These are phyloP conservation scores for Aspergillus sojae DNA, from an alignment of 2,329 filamentous ascomycete genomes.

Conservation along the genomic window DNA sequence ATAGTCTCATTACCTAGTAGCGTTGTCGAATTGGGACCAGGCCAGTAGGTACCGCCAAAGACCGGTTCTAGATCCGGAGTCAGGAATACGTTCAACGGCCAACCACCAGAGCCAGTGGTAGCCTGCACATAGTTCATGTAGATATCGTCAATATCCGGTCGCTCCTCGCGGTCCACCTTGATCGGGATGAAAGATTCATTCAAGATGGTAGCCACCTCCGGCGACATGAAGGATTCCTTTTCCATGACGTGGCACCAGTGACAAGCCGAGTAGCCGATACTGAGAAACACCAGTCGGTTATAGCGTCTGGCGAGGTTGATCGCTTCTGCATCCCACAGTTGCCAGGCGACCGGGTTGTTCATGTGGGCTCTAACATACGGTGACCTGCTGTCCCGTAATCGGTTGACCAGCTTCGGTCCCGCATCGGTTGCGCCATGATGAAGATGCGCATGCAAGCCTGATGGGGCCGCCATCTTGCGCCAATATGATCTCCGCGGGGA, in stretches of 20 bases:
- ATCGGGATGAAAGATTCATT: slow-evolving; percentile 89
- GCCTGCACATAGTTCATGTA: slow-evolving; percentile 99
- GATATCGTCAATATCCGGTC: slow-evolving; percentile 89
- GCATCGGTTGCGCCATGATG: slow-evolving; percentile 27
- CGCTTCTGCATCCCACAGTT: slow-evolving; percentile 78
- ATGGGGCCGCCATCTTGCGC: slow-evolving; percentile 31
- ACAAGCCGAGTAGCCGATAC: slow-evolving; percentile 92
- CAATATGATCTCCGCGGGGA: slow-evolving; percentile 11
- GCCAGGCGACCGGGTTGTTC: slow-evolving; percentile 86
- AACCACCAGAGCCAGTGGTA: slow-evolving; percentile 84
- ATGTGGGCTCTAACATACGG: slow-evolving; percentile 69
- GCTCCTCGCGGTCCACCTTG: slow-evolving; percentile 90
- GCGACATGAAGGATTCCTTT: slow-evolving; percentile 85
- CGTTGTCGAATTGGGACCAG: slow-evolving; percentile 67
- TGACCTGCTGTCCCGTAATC: slow-evolving; percentile 39
- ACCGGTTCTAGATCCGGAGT: slow-evolving; percentile 91
- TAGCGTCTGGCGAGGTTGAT: slow-evolving; percentile 75
- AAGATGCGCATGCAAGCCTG: slow-evolving; percentile 31
- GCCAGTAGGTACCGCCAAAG: slow-evolving; percentile 96
- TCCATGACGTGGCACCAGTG: slow-evolving; percentile 95
- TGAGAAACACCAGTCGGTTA: slow-evolving; percentile 89
- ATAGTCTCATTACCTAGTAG: slow-evolving; percentile 60
- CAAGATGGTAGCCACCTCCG: slow-evolving; percentile 76
- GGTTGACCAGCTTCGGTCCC: slow-evolving; percentile 53
- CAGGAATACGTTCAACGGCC: slow-evolving; percentile 95